These are phyloP conservation scores for Polygonum aviculare DNA, from an alignment of 148 eudicot species.

Conservation along the genomic window DNA sequence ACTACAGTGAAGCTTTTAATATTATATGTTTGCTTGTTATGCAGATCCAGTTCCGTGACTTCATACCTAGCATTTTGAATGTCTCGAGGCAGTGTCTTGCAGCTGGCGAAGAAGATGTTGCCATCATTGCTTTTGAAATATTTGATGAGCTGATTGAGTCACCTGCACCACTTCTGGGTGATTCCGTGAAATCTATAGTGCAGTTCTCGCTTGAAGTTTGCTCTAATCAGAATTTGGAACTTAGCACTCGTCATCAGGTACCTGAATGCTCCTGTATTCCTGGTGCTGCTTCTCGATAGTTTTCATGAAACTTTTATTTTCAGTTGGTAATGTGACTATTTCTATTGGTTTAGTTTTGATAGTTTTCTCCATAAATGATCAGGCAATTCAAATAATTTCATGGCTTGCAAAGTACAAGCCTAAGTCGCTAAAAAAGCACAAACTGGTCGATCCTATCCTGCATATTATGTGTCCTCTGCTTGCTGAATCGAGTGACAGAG, in stretches of 20 bases:
- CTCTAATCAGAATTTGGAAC: slow-evolving; percentile 66
- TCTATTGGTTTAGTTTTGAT: not conserved
- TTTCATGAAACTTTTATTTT: not conserved
- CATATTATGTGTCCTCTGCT: slow-evolving; percentile 86
- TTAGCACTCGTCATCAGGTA: slow-evolving; percentile 92
- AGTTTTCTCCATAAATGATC: slow-evolving; percentile 11
- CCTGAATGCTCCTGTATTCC: not conserved
- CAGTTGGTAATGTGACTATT: not conserved
- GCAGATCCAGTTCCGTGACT: slow-evolving; percentile 83
- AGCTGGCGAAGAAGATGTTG: slow-evolving; percentile 92
- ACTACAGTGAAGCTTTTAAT: not conserved
- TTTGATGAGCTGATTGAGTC: slow-evolving; percentile 98
- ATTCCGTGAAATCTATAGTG: slow-evolving; percentile 87
- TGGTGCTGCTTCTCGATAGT: not conserved
- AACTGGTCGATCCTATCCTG: slow-evolving; percentile 71
- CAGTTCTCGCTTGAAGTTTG: slow-evolving; percentile 98
- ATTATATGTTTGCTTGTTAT: not conserved
- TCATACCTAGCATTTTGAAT: slow-evolving; percentile 89
- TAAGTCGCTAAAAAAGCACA: slow-evolving; percentile 85
- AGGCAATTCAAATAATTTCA: slow-evolving; percentile 95
- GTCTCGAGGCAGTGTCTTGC: slow-evolving; percentile 93
- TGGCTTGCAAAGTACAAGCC: slow-evolving; percentile 92
- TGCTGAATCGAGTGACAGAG: slow-evolving; percentile 61
- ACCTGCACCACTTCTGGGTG: slow-evolving; percentile 97
- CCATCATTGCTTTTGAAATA: slow-evolving; percentile 92